These are phyloP conservation scores for Microbotryomycetes sp. DNA, from an alignment of 1,284 basidiomycete genomes.

Conservation along the genomic window DNA sequence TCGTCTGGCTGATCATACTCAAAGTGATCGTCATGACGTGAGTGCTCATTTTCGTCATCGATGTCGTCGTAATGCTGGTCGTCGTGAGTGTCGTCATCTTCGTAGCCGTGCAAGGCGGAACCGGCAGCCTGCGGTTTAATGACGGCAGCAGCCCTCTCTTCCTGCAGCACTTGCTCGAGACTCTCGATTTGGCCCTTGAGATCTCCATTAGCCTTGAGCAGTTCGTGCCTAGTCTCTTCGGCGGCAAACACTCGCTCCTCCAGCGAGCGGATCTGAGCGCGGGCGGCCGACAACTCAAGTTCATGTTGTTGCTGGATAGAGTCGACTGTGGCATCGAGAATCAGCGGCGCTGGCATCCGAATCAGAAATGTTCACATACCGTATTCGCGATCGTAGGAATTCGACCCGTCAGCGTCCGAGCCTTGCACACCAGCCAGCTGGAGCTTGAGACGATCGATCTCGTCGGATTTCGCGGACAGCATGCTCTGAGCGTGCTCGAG, in stretches of 20 bases:
- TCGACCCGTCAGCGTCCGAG: not conserved
- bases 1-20: too few species aligned
- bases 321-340: constrained; percentile 7
- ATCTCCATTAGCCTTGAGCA: constrained; percentile 29
- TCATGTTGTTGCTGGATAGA: constrained; percentile 24
- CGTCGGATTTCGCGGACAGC: constrained; percentile 1
- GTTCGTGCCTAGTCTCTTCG: constrained; percentile 17
- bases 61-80: not conserved
- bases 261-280: constrained; percentile 25
- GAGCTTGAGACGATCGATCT: constrained; percentile 8
- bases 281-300: constrained; percentile 28
- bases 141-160: constrained; percentile 5
- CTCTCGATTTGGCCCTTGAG: constrained; percentile 27
- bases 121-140: not conserved
- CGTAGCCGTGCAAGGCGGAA: not conserved
- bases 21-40: not conserved
- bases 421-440: not conserved
- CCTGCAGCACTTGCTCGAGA: constrained; percentile 23
- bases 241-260: constrained; percentile 27
- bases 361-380: constrained; percentile 6
- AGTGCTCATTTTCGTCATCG: constrained; percentile 1
- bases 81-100: not conserved
- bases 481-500: constrained; percentile 21
- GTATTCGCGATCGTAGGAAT: constrained; percentile 9
- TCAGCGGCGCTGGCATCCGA: constrained; percentile 5